phyloP scores from a whole-genome alignment of 805 yeast genomes.

The Starmerella apicola region DNA sequence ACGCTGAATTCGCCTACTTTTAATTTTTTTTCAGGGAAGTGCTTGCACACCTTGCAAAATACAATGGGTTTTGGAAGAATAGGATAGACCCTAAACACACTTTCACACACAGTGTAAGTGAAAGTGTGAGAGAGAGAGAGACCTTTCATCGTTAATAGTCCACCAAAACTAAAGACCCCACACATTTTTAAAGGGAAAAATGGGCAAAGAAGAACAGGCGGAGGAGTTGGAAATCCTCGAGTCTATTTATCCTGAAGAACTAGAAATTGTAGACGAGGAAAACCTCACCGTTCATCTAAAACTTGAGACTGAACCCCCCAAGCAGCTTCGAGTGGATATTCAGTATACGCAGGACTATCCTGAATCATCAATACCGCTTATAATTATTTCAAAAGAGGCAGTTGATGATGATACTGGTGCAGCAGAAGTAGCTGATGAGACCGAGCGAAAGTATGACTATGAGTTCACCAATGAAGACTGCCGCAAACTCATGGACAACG shows the following conservation, averaged over 20 bases:
- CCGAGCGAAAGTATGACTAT: constrained; percentile 28
- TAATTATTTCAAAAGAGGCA: constrained; percentile 19
- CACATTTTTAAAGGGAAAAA: no score
- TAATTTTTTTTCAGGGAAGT: no score
- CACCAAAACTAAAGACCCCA: no score
- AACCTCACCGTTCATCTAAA: constrained; percentile 45
- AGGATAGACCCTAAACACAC: no score
- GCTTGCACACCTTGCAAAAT: no score
- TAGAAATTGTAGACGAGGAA: constrained; percentile 35
- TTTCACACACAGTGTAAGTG: no score
- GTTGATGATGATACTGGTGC: constrained; percentile 35
- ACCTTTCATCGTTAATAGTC: no score
- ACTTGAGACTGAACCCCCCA: constrained; percentile 58
- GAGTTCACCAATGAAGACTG: constrained; percentile 36
- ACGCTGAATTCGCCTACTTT: no score
- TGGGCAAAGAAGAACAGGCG: constrained; percentile 60
- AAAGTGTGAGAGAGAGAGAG: no score
- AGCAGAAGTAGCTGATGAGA: constrained; percentile 37
- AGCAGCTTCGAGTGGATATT: constrained; percentile 46
- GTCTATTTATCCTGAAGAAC: constrained; percentile 89
- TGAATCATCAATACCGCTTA: constrained; percentile 42
- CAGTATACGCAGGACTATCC: constrained; percentile 72
- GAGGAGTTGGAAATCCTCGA: constrained; percentile 86
- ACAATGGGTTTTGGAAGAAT: no score
- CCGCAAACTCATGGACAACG: constrained; percentile 16